Evolutionary conservation across 176 grass and related monocot species (phyloP), one percentile per base, ranked within the genome.

Genomic region (Luzula sylvatica): DNA sequence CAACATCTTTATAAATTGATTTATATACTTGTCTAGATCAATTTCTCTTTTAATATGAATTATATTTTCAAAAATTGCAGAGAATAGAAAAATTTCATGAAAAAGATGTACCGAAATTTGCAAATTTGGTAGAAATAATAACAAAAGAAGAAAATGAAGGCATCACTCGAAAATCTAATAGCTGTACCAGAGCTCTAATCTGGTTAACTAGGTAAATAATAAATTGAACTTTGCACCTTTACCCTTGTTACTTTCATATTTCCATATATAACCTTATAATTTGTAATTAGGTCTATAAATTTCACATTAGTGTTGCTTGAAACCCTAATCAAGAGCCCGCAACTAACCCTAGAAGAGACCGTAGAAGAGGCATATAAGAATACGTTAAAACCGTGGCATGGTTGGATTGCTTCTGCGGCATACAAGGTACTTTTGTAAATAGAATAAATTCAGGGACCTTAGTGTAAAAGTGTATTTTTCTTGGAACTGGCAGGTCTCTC

Each of bases 351-450:
- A 45, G 39, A 40, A 58, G 77, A 94, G 39, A 65, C 46, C 0
- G 87, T 94, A n/a, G 82, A 87, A 70, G 82, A 94, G 42, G 71
- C 87, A 12, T 94, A 87, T 20, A 21, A 3, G 5, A 14, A 0
- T 65, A 82, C 78, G 39, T 70, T 87, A 57, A 82, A 79, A 73
- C 82, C 82, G 56, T 94, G 75, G 67, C 87, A 94, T 46, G 82
- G 87, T 4, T 94, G 87, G 87, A 94, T 94, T 7, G 75, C 87
- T n/a, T 79, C 67, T 56, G 78, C 82, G 47, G 87, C 87, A 53
- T 94, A 82, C 61, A 87, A 75, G 74, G 87, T 94, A 82, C 56
- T 32, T 64, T 8, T 26, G 22, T 7, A 20, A 42, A 23, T 54
- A 43, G 3, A 16, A 16, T 13, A 64, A 25, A 59, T 20, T 45